These are phyloP conservation scores for Paecilomyces niveus DNA, from an alignment of 2,329 filamentous ascomycete genomes.

Conservation along the genomic window DNA sequence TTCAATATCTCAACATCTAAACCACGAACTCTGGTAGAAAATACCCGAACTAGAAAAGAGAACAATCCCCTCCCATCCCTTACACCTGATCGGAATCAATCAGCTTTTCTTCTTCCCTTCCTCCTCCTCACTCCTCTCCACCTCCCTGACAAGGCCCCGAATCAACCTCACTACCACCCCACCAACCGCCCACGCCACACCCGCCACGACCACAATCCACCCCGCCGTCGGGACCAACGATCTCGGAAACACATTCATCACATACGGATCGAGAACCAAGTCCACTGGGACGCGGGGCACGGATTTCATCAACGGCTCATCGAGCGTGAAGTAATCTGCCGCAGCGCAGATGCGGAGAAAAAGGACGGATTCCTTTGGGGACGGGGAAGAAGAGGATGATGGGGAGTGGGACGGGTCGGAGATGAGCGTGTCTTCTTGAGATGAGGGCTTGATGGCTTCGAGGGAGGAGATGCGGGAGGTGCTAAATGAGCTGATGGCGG, in stretches of 20 bases:
- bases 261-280: conserved; percentile 75
- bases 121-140: not conserved
- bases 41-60: not conserved
- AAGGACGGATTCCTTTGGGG: conserved; percentile 46
- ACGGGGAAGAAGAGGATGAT: conserved; percentile 4
- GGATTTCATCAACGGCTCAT: conserved; percentile 65
- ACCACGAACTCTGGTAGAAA: not conserved
- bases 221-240: conserved; percentile 66
- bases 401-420: conserved; percentile 10
- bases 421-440: conserved; percentile 3
- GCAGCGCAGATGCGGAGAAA: conserved; percentile 68
- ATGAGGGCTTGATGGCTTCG: conserved; percentile 8
- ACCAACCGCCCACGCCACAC: conserved; percentile 43
- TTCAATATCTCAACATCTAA: not conserved
- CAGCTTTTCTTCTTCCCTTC: not conserved
- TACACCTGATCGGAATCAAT: not conserved
- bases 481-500: conserved; percentile 59
- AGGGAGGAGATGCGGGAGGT: conserved; percentile 38
- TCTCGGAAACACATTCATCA: conserved; percentile 69
- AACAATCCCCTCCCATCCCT: too few relatives aligned
- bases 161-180: conserved; percentile 19
- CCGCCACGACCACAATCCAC: conserved; percentile 60
- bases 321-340: conserved; percentile 77
- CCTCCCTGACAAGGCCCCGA: conserved; percentile 12
- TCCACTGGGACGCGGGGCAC: conserved; percentile 73